Base-by-base conservation (phyloP, 306 rosid species). In the Hippophae rhamnoides region DNA sequence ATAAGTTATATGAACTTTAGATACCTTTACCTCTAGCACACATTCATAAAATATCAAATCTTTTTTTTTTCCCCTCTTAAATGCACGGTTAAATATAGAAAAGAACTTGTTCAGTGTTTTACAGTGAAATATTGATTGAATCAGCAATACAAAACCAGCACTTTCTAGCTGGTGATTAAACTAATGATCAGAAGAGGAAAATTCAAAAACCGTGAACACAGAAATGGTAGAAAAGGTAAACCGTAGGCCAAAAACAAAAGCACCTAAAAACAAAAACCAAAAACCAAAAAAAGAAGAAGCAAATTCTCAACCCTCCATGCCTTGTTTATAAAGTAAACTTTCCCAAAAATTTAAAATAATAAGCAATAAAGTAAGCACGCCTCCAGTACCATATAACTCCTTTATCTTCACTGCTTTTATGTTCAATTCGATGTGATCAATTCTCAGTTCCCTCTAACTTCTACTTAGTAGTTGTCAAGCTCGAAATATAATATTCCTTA, bases 131-230 rank as follows among this genome's bases (percentile, higher is more conserved):
- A 31, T 31, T 44, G 7, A 43, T 50, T 5, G 40, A 44, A 52
- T 12, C 43, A 46, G 2, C 10, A 25, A 41, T 1, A 31, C 38
- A 31, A 31, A 31, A 31, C 4, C 5, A 31, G 38, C 5, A 31
- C 38, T 31, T 31, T 31, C 38, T 2, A 31, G 5, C 5, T 31
- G 38, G 38, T 31, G 38, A 31, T 31, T 31, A 31, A 10, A 13
- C 43, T 41, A 26, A 31, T 54, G 14, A 26, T 48, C 13, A 18
- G 54, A 69, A 14, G 27, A 26, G 63, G 52, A 59, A 50, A 14
- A 23, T 45, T 65, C 55, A 50, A 64, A 18, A 76, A 76, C 76
- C 70, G 54, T 72, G 72, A 68, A 64, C 67, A 8, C n/a, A 46
- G n/a, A 43, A 41, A 64, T 27, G 46, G 61, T 63, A 58, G 67